Evolutionary conservation across 176 grass and related monocot species (phyloP).

Genomic region (Ampelocalamus luodianensis): DNA sequence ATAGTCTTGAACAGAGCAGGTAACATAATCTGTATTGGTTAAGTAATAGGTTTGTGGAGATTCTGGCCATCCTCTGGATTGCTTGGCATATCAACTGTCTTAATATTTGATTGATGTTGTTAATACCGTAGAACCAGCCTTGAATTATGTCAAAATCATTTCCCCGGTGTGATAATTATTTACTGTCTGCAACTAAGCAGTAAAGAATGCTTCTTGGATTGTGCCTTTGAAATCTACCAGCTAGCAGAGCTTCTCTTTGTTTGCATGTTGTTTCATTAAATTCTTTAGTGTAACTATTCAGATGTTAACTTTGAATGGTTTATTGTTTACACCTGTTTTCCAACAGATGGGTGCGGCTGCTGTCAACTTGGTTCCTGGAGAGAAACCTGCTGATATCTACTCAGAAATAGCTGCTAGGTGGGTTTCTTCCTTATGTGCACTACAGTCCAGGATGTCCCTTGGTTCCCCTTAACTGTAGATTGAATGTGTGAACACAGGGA

Average conservation of each 20-base stretch:
- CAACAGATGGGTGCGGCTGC: constrained; percentile 80
- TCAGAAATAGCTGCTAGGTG: constrained; percentile 92
- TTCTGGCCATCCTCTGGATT: no score
- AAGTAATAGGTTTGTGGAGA: no score
- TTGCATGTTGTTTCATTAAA: constrained; percentile 19
- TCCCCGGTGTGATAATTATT: neutral
- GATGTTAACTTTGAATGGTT: constrained; percentile 19
- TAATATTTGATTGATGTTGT: constrained; percentile 21
- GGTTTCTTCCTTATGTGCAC: constrained; percentile 23
- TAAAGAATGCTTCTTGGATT: neutral
- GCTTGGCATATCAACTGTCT: neutral
- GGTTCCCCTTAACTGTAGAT: neutral
- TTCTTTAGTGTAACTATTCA: constrained; percentile 20
- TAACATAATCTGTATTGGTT: no score
- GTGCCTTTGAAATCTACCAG: neutral
- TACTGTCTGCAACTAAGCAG: constrained; percentile 13
- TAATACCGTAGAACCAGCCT: neutral
- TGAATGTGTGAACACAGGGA: neutral
- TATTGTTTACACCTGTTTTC: constrained; percentile 22
- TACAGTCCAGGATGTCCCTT: neutral
- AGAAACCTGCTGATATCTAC: constrained; percentile 94
- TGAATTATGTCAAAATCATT: neutral
- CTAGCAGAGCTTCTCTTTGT: neutral
- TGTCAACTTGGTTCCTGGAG: constrained; percentile 90
- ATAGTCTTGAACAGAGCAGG: no score